phyloP scores from a whole-genome alignment of 768 basidiomycete species.

The Leccinum incarnatum region DNA sequence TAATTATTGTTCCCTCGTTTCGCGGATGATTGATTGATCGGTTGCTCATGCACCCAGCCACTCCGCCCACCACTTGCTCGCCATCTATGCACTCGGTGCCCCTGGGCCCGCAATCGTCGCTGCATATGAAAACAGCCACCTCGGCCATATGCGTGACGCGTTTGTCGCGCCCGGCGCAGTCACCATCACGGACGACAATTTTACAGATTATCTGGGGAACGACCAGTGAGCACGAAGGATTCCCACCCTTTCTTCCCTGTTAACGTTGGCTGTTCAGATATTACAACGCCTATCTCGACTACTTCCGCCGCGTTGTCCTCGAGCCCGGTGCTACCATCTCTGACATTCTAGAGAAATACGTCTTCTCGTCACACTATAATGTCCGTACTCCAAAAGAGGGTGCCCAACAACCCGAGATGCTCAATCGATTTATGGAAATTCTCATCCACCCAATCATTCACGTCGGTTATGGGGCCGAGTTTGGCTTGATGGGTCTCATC shows the following conservation, averaged over 20 bases:
- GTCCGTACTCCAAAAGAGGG: conserved; percentile 29
- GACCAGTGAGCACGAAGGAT: conserved; percentile 27
- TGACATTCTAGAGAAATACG: conserved; percentile 53
- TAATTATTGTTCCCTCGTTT: conserved; percentile 1
- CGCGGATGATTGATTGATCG: neutral
- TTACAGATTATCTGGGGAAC: conserved; percentile 28
- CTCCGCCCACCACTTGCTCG: conserved; percentile 54
- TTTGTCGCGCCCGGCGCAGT: conserved; percentile 26
- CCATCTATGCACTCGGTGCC: conserved; percentile 61
- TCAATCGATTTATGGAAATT: conserved; percentile 56
- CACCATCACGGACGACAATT: conserved; percentile 24
- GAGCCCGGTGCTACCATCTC: conserved; percentile 30
- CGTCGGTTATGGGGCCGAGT: conserved; percentile 61
- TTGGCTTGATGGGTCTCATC: conserved; percentile 57
- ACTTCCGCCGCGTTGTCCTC: conserved; percentile 31
- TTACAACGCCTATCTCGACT: conserved; percentile 33
- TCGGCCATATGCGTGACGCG: conserved; percentile 35
- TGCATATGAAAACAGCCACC: conserved; percentile 42
- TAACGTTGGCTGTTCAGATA: conserved; percentile 15
- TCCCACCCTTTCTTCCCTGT: neutral
- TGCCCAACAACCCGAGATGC: conserved; percentile 50
- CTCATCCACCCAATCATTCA: conserved; percentile 69
- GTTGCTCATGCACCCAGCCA: conserved; percentile 37
- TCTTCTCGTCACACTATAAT: conserved; percentile 56
- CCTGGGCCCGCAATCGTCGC: conserved; percentile 37